Evolutionary conservation across 2,329 filamentous ascomycete species (phyloP).

Genomic region (Pestalotiopsis sp.): DNA sequence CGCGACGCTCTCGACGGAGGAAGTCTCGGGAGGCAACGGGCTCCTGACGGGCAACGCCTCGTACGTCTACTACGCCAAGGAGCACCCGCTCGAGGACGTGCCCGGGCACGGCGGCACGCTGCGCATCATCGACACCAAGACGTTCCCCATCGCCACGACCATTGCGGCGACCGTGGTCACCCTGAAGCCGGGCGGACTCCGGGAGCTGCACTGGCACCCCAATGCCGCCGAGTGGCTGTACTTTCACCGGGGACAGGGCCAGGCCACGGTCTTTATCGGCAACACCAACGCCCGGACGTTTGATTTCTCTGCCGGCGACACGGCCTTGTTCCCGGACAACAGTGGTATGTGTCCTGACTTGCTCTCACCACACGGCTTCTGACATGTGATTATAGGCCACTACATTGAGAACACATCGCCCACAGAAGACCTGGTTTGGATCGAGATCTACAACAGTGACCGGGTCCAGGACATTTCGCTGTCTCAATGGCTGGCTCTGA

Average conservation of each 20-base stretch:
- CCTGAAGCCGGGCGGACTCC: slow-evolving; percentile 62
- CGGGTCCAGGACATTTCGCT: slow-evolving; percentile 67
- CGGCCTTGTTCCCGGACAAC: slow-evolving; percentile 70
- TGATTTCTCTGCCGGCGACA: slow-evolving; percentile 69
- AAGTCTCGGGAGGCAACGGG: slow-evolving; percentile 48
- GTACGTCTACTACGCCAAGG: slow-evolving; percentile 62
- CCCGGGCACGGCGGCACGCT: slow-evolving; percentile 65
- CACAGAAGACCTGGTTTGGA: slow-evolving; percentile 65
- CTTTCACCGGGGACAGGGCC: slow-evolving; percentile 64
- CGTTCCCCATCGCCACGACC: slow-evolving; percentile 67
- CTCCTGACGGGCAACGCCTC: slow-evolving; percentile 59
- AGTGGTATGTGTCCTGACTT: slow-evolving; percentile 40
- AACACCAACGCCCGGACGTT: slow-evolving; percentile 64
- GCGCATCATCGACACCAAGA: slow-evolving; percentile 66
- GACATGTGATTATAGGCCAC: slow-evolving; percentile 43
- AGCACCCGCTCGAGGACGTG: slow-evolving; percentile 58
- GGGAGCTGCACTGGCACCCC: slow-evolving; percentile 73
- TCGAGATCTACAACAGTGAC: slow-evolving; percentile 72
- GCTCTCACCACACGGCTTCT: not conserved
- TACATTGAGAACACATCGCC: slow-evolving; percentile 71
- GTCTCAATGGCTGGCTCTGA: slow-evolving; percentile 71
- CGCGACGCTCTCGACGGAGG: slow-evolving; percentile 50
- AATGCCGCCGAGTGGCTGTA: slow-evolving; percentile 74
- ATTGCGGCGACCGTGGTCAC: slow-evolving; percentile 67
- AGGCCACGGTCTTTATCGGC: slow-evolving; percentile 68